Evolutionary conservation across 2,329 filamentous ascomycete species (phyloP), one percentile per base, ranked within the genome.

Genomic region (Camillea tinctor): DNA sequence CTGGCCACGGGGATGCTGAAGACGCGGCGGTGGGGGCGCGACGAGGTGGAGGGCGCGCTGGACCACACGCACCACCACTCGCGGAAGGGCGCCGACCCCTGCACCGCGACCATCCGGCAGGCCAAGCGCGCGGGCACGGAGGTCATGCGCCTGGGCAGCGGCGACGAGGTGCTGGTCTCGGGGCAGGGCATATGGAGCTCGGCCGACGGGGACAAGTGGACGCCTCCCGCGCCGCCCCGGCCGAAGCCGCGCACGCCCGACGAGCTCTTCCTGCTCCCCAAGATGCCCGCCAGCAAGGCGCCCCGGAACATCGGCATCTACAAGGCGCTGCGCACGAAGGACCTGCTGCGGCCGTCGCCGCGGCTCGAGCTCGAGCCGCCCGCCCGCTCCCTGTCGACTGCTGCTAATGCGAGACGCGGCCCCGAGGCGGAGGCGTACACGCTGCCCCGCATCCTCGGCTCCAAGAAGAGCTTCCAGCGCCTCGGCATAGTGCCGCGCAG

Each of bases 1-100:
- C 68, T 84, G 54, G 80, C 79, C 2, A 83, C 80, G 4, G 79
- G 73, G 49, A 77, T 82, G 68, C 75, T 86, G 4, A 79, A 77
- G 62, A 83, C 80, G 15, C 73, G 70, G 55, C 75, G 72, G 54
- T 84, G 78, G 68, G 72, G 69, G 0, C 65, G 71, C 8, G 76
- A 81, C 36, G 80, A 86, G 54, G 77, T 84, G 1, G 74, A 77
- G 55, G 69, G 69, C 4, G 69, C 73, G 13, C 50, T 73, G n/a
- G 58, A 60, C 11, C 36, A n/a, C 53, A 7, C 40, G 52, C 21
- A 26, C 60, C 26, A 36, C 3, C 30, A 60, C 40, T 30, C 52
- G 21, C 55, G 58, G 23, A 6, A 61, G 9, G 66, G 63, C 19
- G 64, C 68, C 13, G 19, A 53, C n/a, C 36, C 9, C 24, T 13